phyloP scores from a whole-genome alignment of 176 grass and related monocot species.

The Zoysia pacifica region DNA sequence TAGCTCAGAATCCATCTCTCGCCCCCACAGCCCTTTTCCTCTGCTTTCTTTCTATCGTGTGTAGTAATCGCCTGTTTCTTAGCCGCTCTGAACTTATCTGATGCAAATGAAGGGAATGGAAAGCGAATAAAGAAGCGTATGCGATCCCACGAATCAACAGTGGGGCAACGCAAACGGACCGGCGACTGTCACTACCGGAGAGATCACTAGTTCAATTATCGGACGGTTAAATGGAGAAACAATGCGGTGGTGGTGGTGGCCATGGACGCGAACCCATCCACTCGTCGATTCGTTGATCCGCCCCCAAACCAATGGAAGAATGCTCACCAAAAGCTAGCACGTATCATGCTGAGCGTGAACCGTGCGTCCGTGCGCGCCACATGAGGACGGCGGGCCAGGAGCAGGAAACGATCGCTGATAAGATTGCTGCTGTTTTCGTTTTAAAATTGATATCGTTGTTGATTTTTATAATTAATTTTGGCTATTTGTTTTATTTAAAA shows the following conservation, averaged over 20 bases:
- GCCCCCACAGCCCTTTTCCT: background rate
- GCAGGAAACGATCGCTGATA: background rate
- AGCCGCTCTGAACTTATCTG: constrained; percentile 25
- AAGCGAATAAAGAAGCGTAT: background rate
- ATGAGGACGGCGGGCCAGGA: background rate
- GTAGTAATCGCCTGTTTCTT: background rate
- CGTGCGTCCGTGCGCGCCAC: background rate
- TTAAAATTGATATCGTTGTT: too few relatives aligned
- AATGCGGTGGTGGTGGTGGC: background rate
- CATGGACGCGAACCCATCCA: constrained; percentile 17
- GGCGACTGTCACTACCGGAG: constrained; percentile 24
- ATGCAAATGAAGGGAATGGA: background rate
- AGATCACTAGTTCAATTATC: constrained; percentile 4
- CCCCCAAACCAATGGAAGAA: background rate
- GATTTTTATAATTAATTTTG: too few relatives aligned
- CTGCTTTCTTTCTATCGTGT: background rate
- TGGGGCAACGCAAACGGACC: constrained; percentile 25
- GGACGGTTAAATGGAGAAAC: background rate
- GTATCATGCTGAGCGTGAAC: background rate
- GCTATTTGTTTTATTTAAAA: too few relatives aligned
- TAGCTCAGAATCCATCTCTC: constrained; percentile 13
- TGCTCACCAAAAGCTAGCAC: background rate
- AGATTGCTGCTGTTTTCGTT: too few relatives aligned
- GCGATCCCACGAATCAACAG: constrained; percentile 16
- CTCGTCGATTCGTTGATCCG: background rate